Percentiles rank a stretch among this genome's conserved stretches.
Evolutionary conservation across 208 protist genomes (phyloP).

Genomic region (Leptomonas seymouri): DNA sequence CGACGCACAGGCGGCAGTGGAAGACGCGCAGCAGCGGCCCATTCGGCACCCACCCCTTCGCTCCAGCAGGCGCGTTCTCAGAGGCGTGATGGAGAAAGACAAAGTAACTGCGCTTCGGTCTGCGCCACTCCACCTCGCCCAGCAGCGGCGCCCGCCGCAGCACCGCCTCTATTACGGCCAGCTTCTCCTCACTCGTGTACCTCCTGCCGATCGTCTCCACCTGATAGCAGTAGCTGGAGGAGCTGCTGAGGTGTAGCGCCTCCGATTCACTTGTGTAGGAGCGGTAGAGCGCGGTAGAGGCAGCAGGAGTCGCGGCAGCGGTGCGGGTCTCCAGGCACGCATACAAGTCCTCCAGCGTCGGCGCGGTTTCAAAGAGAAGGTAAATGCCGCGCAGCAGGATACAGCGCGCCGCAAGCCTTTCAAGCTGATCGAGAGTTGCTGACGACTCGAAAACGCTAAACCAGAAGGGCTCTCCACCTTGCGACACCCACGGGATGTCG

Average conservation of each 20-base stretch:
- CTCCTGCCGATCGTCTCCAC: slow-evolving; percentile 80
- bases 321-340: slow-evolving; percentile 18
- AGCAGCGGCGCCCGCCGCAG: slow-evolving; percentile 19
- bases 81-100: slow-evolving; percentile 69
- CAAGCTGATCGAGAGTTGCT: slow-evolving; percentile 18
- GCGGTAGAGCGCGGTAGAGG: neutral
- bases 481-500: slow-evolving; percentile 30
- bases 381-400: slow-evolving; percentile 54
- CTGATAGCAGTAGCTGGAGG: slow-evolving; percentile 48
- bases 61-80: slow-evolving; percentile 41
- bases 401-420: slow-evolving; percentile 40
- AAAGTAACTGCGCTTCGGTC: slow-evolving; percentile 36
- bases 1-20: slow-evolving; percentile 38
- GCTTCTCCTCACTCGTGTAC: slow-evolving; percentile 60
- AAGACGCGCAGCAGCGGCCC: slow-evolving; percentile 57
- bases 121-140: slow-evolving; percentile 29
- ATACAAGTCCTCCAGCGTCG: slow-evolving; percentile 54
- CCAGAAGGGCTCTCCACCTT: slow-evolving; percentile 25
- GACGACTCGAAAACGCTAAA: slow-evolving; percentile 52
- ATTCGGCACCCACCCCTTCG: slow-evolving; percentile 36
- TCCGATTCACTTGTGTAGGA: slow-evolving; percentile 41
- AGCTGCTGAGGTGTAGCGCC: slow-evolving; percentile 16
- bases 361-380: slow-evolving; percentile 48
- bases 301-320: neutral
- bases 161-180: slow-evolving; percentile 42